Base-by-base conservation (phyloP, 2,329 filamentous ascomycete genomes). In the Ophiostoma sp. region DNA sequence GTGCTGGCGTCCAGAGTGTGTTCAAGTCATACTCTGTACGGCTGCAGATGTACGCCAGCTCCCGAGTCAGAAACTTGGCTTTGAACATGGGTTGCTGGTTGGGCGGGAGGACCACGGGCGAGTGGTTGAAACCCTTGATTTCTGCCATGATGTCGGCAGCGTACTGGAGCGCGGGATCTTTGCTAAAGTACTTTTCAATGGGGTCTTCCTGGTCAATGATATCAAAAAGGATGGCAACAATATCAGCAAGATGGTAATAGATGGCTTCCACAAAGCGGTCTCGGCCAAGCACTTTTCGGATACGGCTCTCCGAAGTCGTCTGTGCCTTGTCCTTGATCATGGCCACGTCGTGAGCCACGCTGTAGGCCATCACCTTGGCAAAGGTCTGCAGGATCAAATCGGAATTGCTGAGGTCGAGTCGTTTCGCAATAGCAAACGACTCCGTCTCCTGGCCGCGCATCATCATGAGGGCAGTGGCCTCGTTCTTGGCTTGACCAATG, bases 81-180 rank as follows among this genome's bases (percentile, higher is more conserved):
- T 88, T 91, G 82, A 98, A 98, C 71, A 90, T 91, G 2, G 96
- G 96, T 78, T 98, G 95, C 77, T 97, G 94, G 72, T 92, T 93
- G 12, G 91, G 85, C 2, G 94, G 92, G 8, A 98, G 83, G 15
- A 84, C 82, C 36, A 88, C 86, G 1, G 85, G 83, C 0, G 94
- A 94, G 76, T 90, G 85, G 39, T 92, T 89, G 76, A 91, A 90
- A 2, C 80, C 82, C 76, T 90, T 91, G 79, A 99, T 97, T 36
- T 89, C 86, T 19, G 84, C 83, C 82, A 97, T 87, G 39, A 88
- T 89, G 36, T 89, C 83, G 2, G 88, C 87, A 3, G 93, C 91
- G 71, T 89, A 86, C 0, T 82, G 80, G 71, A 93, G 90, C 1
- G 83, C 83, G 19, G 87, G 82, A 19, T 89, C 86, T 76, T 87